These are phyloP conservation scores for Celoporthe dispersa DNA, from an alignment of 2,329 filamentous ascomycete genomes.

Conservation along the genomic window DNA sequence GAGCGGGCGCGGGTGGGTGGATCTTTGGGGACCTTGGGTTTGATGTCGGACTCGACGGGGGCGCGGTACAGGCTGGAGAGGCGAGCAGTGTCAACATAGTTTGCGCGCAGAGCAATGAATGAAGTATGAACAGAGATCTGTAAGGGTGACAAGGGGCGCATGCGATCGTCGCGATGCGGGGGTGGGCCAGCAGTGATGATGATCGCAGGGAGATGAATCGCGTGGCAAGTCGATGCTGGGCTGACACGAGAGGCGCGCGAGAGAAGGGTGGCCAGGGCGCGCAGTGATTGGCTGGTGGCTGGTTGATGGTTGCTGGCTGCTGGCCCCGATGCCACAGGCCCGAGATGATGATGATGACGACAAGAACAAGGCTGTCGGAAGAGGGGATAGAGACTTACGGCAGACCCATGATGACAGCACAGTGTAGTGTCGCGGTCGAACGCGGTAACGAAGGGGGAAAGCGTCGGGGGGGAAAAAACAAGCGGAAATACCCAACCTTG, in stretches of 20 bases:
- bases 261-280: neutral
- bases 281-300: slow-evolving; percentile 5
- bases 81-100: slow-evolving; percentile 7
- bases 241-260: slow-evolving; percentile 4
- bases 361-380: neutral
- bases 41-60: slow-evolving; percentile 39
- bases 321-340: neutral
- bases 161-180: slow-evolving; percentile 12
- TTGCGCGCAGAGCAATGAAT: neutral
- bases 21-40: slow-evolving; percentile 35
- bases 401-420: slow-evolving; percentile 27
- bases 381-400: slow-evolving; percentile 22
- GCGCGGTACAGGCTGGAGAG: slow-evolving; percentile 39
- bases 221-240: slow-evolving; percentile 8
- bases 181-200: neutral
- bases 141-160: neutral
- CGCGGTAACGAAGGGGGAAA: slow-evolving; percentile 19
- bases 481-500: neutral
- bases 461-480: neutral
- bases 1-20: slow-evolving; percentile 35
- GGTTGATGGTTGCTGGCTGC: neutral
- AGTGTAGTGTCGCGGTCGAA: neutral
- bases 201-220: slow-evolving; percentile 5
- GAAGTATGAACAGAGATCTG: neutral
- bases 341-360: neutral